Base-by-base conservation (phyloP, 2,329 filamentous ascomycete genomes). In the Trichophyton schoenleinii region DNA sequence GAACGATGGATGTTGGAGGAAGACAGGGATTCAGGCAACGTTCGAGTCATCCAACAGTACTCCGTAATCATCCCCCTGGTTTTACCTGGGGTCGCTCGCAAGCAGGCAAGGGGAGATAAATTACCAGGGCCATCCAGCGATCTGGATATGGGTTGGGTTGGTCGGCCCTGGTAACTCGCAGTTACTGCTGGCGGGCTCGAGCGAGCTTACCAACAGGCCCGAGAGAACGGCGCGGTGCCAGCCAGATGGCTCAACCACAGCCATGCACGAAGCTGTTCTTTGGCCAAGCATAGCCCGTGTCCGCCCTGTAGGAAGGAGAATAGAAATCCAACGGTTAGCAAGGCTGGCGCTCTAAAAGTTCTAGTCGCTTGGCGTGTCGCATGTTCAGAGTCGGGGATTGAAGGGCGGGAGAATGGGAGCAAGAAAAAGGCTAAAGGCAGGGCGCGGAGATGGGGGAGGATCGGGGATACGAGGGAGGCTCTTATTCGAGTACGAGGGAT, bases 221-320 rank as follows among this genome's bases (percentile, higher is more conserved):
- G 41, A 18, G n/a, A n/a, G 41, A 44, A 44, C 34, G 34, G 34
- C 34, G 41, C 15, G 18, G 18, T 31, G 46, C 22, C 46, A 13
- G 34, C 28, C 6, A 22, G 15, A 9, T 4, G 22, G 55, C 15
- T 42, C 46, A 63, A 70, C 69, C 71, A 69, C 84, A 87, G 31
- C 72, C 79, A 68, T 86, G 68, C 71, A 87, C 80, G 63, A 84
- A 77, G 1, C 78, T 78, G 67, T 87, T 87, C 69, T 79, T 79
- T 2, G 85, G 85, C 82, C 83, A 85, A 1, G 72, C 66, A 64
- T 82, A 86, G 9, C 76, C 76, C 36, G 83, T 81, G 55, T 73
- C 69, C 34, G 68, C 64, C 79, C 77, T 78, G 64, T 60, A 28
- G 34, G 34, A 57, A 31, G 60, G n/a, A 22, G 15, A 42, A 11